Evolutionary conservation across 2,329 filamentous ascomycete species (phyloP).

Genomic region (Fusarium xylarioides): DNA sequence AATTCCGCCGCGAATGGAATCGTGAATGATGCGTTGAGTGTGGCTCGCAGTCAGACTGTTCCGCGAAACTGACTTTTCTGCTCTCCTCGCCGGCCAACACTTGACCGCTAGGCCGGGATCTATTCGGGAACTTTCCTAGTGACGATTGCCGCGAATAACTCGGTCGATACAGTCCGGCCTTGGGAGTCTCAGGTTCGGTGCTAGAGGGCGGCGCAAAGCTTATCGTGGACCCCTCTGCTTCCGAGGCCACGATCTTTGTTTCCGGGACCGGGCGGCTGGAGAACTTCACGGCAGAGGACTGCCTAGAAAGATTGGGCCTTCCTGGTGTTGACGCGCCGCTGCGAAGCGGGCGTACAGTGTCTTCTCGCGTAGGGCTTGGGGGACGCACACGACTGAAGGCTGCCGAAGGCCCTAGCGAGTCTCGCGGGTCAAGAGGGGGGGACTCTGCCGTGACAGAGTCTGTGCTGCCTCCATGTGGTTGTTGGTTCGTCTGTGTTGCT

Average conservation of each 20-base stretch:
- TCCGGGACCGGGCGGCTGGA: conserved; percentile 78
- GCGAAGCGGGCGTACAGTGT: conserved; percentile 30
- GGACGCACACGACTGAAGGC: conserved; percentile 35
- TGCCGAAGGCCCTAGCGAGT: conserved; percentile 6
- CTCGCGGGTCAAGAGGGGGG: conserved; percentile 32
- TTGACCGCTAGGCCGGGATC: conserved; percentile 68
- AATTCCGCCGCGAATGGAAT: conserved; percentile 51
- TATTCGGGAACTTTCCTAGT: conserved; percentile 67
- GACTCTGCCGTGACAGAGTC: conserved; percentile 33
- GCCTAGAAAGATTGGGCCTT: conserved; percentile 61
- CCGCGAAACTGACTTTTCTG: conserved; percentile 71
- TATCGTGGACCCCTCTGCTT: conserved; percentile 69
- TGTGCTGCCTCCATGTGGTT: neutral
- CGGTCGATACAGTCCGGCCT: conserved; percentile 47
- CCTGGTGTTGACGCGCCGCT: conserved; percentile 40
- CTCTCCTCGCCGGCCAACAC: conserved; percentile 64
- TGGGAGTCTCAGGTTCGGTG: conserved; percentile 41
- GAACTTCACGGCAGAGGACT: conserved; percentile 68
- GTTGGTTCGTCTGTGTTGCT: neutral
- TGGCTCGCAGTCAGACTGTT: conserved; percentile 44
- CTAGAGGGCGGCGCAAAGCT: conserved; percentile 67
- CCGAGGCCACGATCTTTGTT: conserved; percentile 67
- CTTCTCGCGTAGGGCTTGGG: conserved; percentile 39
- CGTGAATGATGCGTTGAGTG: conserved; percentile 38
- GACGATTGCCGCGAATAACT: conserved; percentile 57